Base-by-base conservation (phyloP, 192 early-diverging fungal genomes). In the Mortierella antarctica region DNA sequence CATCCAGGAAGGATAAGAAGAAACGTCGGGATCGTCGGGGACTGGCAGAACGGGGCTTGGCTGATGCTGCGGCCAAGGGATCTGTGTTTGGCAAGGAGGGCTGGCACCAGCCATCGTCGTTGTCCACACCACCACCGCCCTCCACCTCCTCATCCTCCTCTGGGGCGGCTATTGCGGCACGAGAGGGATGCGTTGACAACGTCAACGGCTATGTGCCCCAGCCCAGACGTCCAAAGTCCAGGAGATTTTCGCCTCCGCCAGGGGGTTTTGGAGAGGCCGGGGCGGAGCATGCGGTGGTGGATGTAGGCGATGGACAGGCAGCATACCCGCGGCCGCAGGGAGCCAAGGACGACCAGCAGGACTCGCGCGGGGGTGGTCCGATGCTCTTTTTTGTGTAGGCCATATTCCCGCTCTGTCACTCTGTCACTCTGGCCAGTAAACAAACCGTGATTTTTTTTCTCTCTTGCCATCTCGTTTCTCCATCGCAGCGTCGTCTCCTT, bases 101-200 rank as follows among this genome's bases (percentile, higher is more conserved):
- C 23, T 52, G 55, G 53, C 1, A 13, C 41, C 44, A 41, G 5
- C 14, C 59, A 0, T 47, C 59, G 5, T 59, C 9, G 12, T 62
- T 45, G 44, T 46, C 59, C 6, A 18, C 55, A 21, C 21, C 20
- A 21, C 42, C 66, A 40, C 2, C 55, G 40, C 8, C 42, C 20
- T 52, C 20, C 10, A 7, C 65, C 13, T 51, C 63, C 12, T 65
- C 63, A 8, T 8, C 63, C 15, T 65, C 63, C 1, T 6, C 63
- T 5, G 42, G 18, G 17, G 7, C 15, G 31, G 14, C 52, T 4
- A 23, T 11, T 20, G 6, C 2, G 40, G 48, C 17, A 7, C 56
- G 71, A 46, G 49, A 73, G 2, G 73, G 73, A 40, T 74, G 70
- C 42, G 53, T 64, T 1, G 70, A 72, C 15, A 72, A 72, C 31